Evolutionary conservation across 73 alveolate genomes (phyloP).

Genomic region (Symbiodinium pilosum): DNA sequence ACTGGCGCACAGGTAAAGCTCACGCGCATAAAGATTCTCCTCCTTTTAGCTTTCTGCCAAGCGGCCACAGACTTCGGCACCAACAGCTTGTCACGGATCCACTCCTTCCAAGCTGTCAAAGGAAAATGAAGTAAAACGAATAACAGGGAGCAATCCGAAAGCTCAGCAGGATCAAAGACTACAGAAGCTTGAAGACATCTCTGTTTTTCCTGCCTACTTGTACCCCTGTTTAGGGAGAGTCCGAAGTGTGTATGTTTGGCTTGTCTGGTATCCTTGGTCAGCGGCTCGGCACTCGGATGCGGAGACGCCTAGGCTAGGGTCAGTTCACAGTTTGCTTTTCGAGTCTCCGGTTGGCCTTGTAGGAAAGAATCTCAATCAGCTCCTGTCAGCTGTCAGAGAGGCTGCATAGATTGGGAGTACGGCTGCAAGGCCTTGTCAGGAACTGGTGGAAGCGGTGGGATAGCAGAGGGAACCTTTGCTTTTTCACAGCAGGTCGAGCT

Average conservation of each 20-base stretch:
- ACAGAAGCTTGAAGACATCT: too few species aligned
- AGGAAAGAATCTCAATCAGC: constrained; percentile 3
- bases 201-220: background rate
- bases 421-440: constrained; percentile 19
- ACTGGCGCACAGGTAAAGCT: too few species aligned
- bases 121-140: too few species aligned
- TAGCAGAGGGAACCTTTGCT: constrained; percentile 27
- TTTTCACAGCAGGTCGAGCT: background rate
- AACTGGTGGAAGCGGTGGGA: constrained; percentile 59
- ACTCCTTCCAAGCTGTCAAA: too few species aligned
- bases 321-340: background rate
- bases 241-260: too few species aligned
- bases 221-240: background rate
- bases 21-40: background rate
- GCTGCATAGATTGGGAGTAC: background rate
- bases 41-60: background rate
- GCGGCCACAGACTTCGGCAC: constrained; percentile 37
- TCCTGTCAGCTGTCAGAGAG: background rate
- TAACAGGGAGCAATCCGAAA: too few species aligned
- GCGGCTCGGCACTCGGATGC: background rate
- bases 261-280: background rate
- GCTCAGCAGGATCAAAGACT: too few species aligned
- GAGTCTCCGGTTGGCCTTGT: background rate
- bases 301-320: background rate
- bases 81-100: constrained; percentile 63